phyloP scores from a whole-genome alignment of 495 filamentous ascomycete genomes.

The Monascus purpureus region DNA sequence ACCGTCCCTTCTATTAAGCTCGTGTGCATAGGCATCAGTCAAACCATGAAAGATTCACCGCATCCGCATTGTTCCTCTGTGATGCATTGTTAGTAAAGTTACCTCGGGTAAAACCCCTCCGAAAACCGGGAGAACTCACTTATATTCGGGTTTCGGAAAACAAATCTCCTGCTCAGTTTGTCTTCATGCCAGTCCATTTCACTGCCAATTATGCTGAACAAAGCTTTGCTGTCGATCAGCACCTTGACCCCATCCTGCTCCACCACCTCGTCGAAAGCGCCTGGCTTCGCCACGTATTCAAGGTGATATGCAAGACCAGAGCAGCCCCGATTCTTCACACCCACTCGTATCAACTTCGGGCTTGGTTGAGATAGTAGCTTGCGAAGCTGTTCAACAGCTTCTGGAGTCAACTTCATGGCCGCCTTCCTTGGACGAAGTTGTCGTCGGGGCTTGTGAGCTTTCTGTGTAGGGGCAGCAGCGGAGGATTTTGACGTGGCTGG shows the following conservation, averaged over 20 bases:
- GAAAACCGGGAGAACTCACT: constrained; percentile 46
- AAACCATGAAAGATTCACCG: constrained; percentile 93
- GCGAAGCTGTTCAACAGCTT: constrained; percentile 63
- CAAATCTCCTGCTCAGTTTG: constrained; percentile 75
- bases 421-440: constrained; percentile 79
- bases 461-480: constrained; percentile 19
- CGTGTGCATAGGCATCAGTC: no score
- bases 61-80: constrained; percentile 94
- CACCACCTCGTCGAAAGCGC: constrained; percentile 77
- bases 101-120: not conserved
- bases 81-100: constrained; percentile 18
- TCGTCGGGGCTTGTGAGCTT: constrained; percentile 34
- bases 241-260: constrained; percentile 96
- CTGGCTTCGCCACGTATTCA: constrained; percentile 86
- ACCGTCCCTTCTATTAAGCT: no score
- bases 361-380: constrained; percentile 64
- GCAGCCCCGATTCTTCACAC: constrained; percentile 90
- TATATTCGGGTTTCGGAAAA: constrained; percentile 95
- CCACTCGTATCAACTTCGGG: constrained; percentile 84
- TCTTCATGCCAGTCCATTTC: constrained; percentile 99
- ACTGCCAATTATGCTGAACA: constrained; percentile 95
- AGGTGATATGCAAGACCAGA: constrained; percentile 91
- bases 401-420: constrained; percentile 69
- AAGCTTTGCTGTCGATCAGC: constrained; percentile 86
- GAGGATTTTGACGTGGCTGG: constrained; percentile 20